Percentiles rank a stretch among this genome's conserved stretches.
phyloP scores from a whole-genome alignment of 2,329 filamentous ascomycete genomes.

The Pseudocercospora musae region DNA sequence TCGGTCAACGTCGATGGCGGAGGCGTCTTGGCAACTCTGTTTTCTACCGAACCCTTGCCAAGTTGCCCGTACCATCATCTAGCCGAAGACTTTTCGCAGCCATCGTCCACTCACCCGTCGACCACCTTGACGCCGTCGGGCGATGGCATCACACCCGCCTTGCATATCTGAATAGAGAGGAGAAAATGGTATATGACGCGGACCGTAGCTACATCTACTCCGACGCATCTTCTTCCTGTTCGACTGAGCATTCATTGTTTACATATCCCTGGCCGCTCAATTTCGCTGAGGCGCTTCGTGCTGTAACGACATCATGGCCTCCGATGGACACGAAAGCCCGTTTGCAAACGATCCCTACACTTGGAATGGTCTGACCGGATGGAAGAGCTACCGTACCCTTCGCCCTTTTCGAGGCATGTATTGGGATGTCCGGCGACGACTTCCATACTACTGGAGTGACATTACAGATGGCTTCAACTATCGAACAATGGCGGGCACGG shows the following conservation, averaged over 20 bases:
- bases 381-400: constrained; percentile 38
- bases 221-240: background rate
- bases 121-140: background rate
- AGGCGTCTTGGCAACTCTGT: background rate
- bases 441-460: constrained; percentile 57
- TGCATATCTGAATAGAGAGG: background rate
- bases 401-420: constrained; percentile 53
- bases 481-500: constrained; percentile 52
- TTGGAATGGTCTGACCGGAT: constrained; percentile 36
- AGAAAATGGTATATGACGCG: background rate
- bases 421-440: constrained; percentile 50
- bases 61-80: background rate
- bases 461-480: constrained; percentile 55
- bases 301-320: background rate
- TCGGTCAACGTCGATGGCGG: background rate
- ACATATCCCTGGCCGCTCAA: background rate
- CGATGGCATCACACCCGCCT: background rate
- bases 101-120: constrained; percentile 2
- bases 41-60: background rate
- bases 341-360: constrained; percentile 37
- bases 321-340: background rate
- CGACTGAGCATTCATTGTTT: background rate
- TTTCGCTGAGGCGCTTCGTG: background rate
- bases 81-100: constrained; percentile 3
- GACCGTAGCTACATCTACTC: background rate